Percentiles rank a stretch among this genome's conserved stretches.
These are phyloP conservation scores for Apiosordaria backusii DNA, from an alignment of 495 filamentous ascomycete species.

Conservation along the genomic window DNA sequence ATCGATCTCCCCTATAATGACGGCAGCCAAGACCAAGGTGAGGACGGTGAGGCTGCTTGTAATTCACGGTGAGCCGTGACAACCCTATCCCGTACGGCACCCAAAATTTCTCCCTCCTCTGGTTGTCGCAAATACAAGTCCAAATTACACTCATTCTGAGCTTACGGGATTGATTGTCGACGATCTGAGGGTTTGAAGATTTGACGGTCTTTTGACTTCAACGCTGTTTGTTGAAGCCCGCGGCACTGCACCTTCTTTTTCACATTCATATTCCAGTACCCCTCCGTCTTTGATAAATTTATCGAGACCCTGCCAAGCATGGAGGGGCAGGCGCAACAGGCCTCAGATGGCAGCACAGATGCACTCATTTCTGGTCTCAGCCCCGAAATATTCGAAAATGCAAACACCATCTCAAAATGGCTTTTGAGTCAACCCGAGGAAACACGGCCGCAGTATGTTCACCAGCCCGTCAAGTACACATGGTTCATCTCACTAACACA, in stretches of 20 bases:
- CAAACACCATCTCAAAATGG: slow-evolving; percentile 35
- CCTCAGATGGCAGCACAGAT: not conserved
- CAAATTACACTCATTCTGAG: not conserved
- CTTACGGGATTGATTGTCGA: not conserved
- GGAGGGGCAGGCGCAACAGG: slow-evolving; percentile 1
- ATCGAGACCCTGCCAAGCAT: slow-evolving; percentile 16
- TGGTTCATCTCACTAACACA: slow-evolving; percentile 10
- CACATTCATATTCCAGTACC: not conserved
- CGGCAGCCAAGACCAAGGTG: slow-evolving; percentile 2
- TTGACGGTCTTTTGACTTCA: not conserved
- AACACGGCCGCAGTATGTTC: slow-evolving; percentile 20
- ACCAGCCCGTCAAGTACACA: not conserved
- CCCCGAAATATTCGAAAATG: slow-evolving; percentile 28
- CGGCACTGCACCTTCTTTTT: not conserved
- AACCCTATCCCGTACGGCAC: not conserved
- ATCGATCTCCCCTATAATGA: not conserved
- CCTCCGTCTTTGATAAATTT: slow-evolving; percentile 5
- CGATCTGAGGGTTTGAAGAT: not conserved
- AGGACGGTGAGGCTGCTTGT: not conserved
- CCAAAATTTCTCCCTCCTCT: slow-evolving; percentile 5
- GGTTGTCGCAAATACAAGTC: not conserved
- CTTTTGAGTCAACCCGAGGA: slow-evolving; percentile 22
- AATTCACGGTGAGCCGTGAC: slow-evolving; percentile 9
- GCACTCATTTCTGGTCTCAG: slow-evolving; percentile 13
- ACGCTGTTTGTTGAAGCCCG: not conserved